These are phyloP conservation scores for Stagonosporopsis vannaccii DNA, from an alignment of 2,329 filamentous ascomycete species.

Conservation along the genomic window DNA sequence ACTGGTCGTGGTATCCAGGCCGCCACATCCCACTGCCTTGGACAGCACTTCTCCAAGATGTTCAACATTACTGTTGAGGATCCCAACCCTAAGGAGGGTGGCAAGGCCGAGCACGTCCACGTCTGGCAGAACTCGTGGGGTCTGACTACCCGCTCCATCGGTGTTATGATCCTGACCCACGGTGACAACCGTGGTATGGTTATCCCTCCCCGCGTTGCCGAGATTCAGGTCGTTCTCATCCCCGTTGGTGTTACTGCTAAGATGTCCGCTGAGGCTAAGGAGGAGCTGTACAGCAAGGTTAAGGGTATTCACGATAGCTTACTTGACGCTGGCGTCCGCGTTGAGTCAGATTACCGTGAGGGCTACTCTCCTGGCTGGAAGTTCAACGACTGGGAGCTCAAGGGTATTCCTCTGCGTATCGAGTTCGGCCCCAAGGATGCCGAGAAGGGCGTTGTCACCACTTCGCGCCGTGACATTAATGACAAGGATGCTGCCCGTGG, in stretches of 20 bases:
- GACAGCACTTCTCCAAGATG: conserved; percentile 99
- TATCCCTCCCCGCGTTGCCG: conserved; percentile 87
- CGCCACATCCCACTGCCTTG: conserved; percentile 90
- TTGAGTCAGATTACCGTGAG: conserved; percentile 83
- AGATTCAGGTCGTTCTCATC: conserved; percentile 84
- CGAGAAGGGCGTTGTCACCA: conserved; percentile 82
- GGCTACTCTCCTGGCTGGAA: conserved; percentile 94
- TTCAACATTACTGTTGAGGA: conserved; percentile 98
- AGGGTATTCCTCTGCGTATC: conserved; percentile 90
- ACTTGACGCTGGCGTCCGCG: conserved; percentile 75
- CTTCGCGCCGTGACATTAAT: conserved; percentile 82
- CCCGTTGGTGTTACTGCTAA: conserved; percentile 88
- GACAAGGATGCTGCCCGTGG: conserved; percentile 69
- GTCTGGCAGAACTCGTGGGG: conserved; percentile 99
- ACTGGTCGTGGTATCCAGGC: conserved; percentile 97
- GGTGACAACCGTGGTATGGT: conserved; percentile 95
- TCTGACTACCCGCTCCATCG: conserved; percentile 94
- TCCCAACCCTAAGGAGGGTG: conserved; percentile 70
- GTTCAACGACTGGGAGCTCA: conserved; percentile 98
- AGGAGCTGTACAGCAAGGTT: conserved; percentile 77
- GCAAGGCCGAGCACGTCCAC: conserved; percentile 73
- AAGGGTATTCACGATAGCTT: conserved; percentile 74
- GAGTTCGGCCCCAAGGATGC: conserved; percentile 97
- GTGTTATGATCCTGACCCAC: conserved; percentile 99
- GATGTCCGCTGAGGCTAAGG: conserved; percentile 72